Evolutionary conservation across 2,329 filamentous ascomycete genomes (phyloP).

Genomic region (Pestalotiopsis sp.): DNA sequence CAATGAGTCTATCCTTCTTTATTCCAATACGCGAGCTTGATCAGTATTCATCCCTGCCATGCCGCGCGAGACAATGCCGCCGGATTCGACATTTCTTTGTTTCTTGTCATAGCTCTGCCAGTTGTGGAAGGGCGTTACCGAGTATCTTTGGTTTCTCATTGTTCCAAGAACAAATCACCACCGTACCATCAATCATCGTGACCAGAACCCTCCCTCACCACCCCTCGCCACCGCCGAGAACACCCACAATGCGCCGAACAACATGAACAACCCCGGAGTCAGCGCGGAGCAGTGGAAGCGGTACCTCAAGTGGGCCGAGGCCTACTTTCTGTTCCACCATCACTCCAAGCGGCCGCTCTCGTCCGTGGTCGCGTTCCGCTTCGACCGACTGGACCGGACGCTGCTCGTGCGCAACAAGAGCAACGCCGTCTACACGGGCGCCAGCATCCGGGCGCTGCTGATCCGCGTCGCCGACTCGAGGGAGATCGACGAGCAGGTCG

Average conservation of each 20-base stretch:
- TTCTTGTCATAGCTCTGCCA: background rate
- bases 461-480: constrained; percentile 10
- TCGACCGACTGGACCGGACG: background rate
- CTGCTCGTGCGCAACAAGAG: constrained; percentile 9
- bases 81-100: background rate
- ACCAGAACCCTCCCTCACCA: no score
- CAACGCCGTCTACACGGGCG: constrained; percentile 8
- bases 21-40: no score
- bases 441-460: constrained; percentile 4
- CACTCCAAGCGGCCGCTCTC: background rate
- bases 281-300: background rate
- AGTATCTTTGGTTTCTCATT: no score
- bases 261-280: background rate
- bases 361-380: background rate
- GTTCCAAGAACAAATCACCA: no score
- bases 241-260: background rate
- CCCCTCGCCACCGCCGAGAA: background rate
- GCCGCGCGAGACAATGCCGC: background rate
- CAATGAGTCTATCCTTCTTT: no score
- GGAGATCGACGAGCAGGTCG: background rate
- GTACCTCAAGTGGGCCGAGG: background rate
- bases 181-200: no score
- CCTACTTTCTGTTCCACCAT: constrained; percentile 5
- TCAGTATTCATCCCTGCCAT: background rate
- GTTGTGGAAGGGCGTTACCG: no score